Conservation (phyloP, 257 asterid genomes). For the Rehmannia glutinosa region DNA sequence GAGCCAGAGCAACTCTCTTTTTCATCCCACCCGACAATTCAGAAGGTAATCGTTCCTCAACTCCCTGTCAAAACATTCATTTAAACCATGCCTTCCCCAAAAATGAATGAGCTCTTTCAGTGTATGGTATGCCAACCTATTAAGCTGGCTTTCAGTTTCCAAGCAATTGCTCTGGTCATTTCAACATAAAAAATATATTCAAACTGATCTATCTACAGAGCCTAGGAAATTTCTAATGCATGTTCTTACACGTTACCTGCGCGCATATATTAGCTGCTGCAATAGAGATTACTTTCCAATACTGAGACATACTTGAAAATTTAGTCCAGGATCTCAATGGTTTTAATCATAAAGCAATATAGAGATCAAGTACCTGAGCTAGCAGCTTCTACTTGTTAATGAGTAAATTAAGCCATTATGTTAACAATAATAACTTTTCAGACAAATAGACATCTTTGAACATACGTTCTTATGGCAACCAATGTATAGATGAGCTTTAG, state of each 20-base stretch:
- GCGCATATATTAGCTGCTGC: neutral
- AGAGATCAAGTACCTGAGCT: constrained; percentile 3
- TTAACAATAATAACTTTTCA: neutral
- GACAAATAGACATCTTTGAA: no score
- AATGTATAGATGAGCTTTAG: neutral
- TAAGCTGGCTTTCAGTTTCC: constrained; percentile 1
- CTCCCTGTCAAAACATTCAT: constrained; percentile 57
- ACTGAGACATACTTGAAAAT: neutral
- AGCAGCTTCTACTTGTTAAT: neutral
- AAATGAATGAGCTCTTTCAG: constrained; percentile 16
- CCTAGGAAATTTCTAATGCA: neutral
- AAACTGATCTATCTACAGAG: neutral
- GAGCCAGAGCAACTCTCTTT: constrained; percentile 98
- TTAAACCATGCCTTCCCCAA: constrained; percentile 9
- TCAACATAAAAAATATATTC: neutral
- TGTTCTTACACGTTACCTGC: neutral
- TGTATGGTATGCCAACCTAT: constrained; percentile 6
- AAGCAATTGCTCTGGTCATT: neutral
- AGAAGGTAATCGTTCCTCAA: constrained; percentile 89
- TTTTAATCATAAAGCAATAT: neutral
- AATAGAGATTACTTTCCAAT: neutral
- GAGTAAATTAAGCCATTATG: neutral
- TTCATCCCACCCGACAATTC: constrained; percentile 99
- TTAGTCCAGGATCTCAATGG: neutral
- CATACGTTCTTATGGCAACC: neutral